A percentile compares a stretch with the other conserved stretches of the same genome.
Evolutionary conservation across 164 flowering plant species (phyloP).

Genomic region (Akebia trifoliata): DNA sequence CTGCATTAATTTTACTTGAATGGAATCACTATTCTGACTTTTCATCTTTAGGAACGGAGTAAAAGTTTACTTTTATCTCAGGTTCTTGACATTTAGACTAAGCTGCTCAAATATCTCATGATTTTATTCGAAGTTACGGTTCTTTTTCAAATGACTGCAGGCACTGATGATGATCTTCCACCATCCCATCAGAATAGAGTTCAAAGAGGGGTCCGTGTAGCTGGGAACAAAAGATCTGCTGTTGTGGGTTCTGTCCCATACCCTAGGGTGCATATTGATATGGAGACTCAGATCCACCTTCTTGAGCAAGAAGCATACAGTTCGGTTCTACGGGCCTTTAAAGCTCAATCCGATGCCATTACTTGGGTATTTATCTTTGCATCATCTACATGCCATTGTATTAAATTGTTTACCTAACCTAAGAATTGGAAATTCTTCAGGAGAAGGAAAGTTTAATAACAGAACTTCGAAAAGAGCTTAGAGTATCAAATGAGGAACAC

Average conservation of each 20-base stretch:
- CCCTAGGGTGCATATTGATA: conserved; percentile 43
- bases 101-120: too few relatives aligned
- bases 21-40: not conserved
- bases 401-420: conserved; percentile 9
- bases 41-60: not conserved
- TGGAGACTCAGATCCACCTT: conserved; percentile 75
- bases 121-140: too few relatives aligned
- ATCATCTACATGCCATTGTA: conserved; percentile 2
- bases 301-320: conserved; percentile 89
- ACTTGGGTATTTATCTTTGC: conserved; percentile 62
- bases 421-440: conserved; percentile 34
- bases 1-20: not conserved
- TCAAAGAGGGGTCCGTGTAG: conserved; percentile 51
- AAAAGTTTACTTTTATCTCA: not conserved
- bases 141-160: conserved; percentile 30
- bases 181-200: conserved; percentile 76
- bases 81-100: not conserved
- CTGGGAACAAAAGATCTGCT: conserved; percentile 74
- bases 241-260: conserved; percentile 37
- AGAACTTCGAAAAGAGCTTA: conserved; percentile 85
- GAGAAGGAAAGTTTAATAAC: conserved; percentile 87
- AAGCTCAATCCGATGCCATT: conserved; percentile 95
- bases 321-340: conserved; percentile 85
- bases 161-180: conserved; percentile 83
- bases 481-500: conserved; percentile 89